Conservation (phyloP, 805 yeast genomes). For the Tetrapisispora fleetii region DNA sequence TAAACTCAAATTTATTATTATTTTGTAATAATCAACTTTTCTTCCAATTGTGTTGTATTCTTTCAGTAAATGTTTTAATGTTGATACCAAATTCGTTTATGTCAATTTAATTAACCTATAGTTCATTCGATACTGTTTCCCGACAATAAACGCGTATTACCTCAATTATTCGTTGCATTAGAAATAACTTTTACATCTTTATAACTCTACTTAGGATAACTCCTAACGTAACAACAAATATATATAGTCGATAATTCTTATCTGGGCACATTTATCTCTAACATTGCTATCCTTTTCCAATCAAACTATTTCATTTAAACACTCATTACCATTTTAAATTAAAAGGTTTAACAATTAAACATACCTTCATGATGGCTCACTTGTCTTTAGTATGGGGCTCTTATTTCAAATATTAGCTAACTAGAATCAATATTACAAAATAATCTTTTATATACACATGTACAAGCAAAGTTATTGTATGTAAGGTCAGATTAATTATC, state of each 20-base stretch:
- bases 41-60: no score
- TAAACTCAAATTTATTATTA: no score
- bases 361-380: conserved; percentile 35
- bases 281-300: neutral
- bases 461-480: neutral
- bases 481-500: conserved; percentile 1
- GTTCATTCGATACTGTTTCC: no score
- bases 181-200: neutral
- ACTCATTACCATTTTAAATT: neutral
- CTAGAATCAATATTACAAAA: neutral
- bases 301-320: neutral
- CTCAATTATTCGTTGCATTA: neutral
- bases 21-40: no score
- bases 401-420: neutral
- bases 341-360: conserved; percentile 8
- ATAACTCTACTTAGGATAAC: no score
- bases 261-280: neutral
- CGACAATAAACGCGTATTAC: neutral
- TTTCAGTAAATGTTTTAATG: no score
- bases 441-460: neutral
- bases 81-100: no score
- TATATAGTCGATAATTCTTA: no score
- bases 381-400: conserved; percentile 14
- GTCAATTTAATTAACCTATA: no score
- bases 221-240: no score